These are phyloP conservation scores for Hypericum androsaemum DNA, from an alignment of 345 rosid genomes.

Conservation along the genomic window DNA sequence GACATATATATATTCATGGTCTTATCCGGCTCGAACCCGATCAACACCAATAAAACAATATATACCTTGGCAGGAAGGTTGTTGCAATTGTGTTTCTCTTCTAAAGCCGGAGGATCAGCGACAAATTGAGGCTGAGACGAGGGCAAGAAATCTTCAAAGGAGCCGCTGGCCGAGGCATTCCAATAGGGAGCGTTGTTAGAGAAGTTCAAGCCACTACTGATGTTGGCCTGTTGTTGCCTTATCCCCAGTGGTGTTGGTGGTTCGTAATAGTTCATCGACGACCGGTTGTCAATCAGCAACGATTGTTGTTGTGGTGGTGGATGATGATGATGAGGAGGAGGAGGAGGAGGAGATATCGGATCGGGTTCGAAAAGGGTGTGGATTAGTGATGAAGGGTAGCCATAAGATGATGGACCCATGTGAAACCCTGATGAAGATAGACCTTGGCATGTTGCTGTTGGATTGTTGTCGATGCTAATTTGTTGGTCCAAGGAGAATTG, in stretches of 20 bases:
- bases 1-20: too few relatives aligned
- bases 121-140: conserved; percentile 18
- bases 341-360: not conserved
- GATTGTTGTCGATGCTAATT: not conserved
- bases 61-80: conserved; percentile 14
- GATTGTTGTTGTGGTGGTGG: conserved; percentile 10
- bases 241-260: not conserved
- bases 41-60: not conserved
- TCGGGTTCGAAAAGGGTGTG: conserved; percentile 18
- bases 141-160: conserved; percentile 1
- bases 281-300: conserved; percentile 10
- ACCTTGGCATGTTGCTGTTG: conserved; percentile 14
- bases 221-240: not conserved
- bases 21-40: not conserved
- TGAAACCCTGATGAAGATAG: conserved; percentile 14
- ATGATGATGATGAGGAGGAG: too few relatives aligned
- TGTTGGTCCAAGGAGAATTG: conserved; percentile 16
- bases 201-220: conserved; percentile 7
- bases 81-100: conserved; percentile 29
- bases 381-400: conserved; percentile 14
- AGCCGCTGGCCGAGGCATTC: conserved; percentile 12
- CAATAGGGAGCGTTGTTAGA: conserved; percentile 17
- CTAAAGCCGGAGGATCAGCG: conserved; percentile 9
- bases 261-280: not conserved
- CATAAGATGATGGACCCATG: conserved; percentile 14